Conservation (phyloP, 441 rosid genomes). For the Isatis lusitanica region DNA sequence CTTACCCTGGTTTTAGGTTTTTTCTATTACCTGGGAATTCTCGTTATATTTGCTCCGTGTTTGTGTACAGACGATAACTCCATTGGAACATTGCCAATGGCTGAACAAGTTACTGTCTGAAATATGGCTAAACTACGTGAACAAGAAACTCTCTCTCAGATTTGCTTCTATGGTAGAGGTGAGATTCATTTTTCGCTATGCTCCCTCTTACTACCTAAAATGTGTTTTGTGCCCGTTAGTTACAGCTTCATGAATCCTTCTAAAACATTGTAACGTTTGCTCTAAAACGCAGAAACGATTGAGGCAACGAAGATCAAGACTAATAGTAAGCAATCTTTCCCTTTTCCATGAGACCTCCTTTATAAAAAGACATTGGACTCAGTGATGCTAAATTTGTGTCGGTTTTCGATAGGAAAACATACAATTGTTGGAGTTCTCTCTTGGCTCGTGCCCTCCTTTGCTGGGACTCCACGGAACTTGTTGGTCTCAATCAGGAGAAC, state of each 20-base stretch:
- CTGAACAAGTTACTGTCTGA: conserved; percentile 82
- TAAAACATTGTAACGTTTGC: neutral
- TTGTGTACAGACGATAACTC: conserved; percentile 69
- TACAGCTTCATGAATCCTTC: neutral
- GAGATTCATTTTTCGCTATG: conserved; percentile 24
- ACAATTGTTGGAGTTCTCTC: conserved; percentile 79
- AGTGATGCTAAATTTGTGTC: conserved; percentile 5
- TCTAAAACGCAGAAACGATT: conserved; percentile 73
- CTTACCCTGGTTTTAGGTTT: neutral
- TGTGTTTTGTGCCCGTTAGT: neutral
- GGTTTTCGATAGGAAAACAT: conserved; percentile 61
- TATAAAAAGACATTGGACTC: neutral
- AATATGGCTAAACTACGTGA: conserved; percentile 72
- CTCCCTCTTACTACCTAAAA: neutral
- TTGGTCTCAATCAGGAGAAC: conserved; percentile 84
- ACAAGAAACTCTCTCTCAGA: conserved; percentile 68
- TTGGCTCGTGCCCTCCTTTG: conserved; percentile 76
- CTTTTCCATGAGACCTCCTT: neutral
- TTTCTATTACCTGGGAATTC: neutral
- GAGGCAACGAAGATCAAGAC: conserved; percentile 64
- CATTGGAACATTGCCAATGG: conserved; percentile 96
- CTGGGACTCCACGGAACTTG: conserved; percentile 80
- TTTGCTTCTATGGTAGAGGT: conserved; percentile 88
- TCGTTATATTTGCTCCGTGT: neutral
- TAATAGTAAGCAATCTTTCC: conserved; percentile 62